Evolutionary conservation across 2,329 filamentous ascomycete genomes (phyloP).

Genomic region (Diaporthe sp.): DNA sequence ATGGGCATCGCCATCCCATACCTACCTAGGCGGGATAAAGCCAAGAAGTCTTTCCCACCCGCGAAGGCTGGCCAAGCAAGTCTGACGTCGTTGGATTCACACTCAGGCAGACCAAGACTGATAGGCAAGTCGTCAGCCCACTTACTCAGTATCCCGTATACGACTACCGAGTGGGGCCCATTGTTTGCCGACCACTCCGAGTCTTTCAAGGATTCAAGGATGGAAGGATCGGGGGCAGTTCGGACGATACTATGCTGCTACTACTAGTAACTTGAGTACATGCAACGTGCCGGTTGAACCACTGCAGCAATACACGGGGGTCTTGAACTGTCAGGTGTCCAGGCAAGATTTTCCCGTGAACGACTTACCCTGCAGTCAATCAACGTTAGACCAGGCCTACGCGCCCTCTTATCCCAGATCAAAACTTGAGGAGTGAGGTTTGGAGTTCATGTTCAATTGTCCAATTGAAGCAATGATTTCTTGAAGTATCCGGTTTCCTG

Average conservation of each 20-base stretch:
- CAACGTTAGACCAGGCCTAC: neutral
- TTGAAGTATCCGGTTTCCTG: neutral
- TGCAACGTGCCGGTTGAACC: neutral
- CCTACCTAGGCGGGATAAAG: neutral
- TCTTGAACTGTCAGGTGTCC: neutral
- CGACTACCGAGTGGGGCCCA: slow-evolving; percentile 15
- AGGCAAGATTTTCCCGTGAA: slow-evolving; percentile 1
- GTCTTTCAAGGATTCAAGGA: neutral
- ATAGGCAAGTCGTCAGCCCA: neutral
- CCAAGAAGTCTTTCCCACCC: neutral
- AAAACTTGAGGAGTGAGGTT: neutral
- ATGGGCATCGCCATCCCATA: neutral
- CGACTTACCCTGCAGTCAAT: too few relatives aligned
- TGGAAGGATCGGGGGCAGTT: slow-evolving; percentile 12
- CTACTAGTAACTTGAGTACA: neutral
- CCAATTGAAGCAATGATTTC: neutral
- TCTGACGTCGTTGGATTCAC: slow-evolving; percentile 17
- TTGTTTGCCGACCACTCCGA: slow-evolving; percentile 12
- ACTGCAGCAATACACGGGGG: neutral
- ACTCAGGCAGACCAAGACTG: slow-evolving; percentile 1
- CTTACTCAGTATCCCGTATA: slow-evolving; percentile 17
- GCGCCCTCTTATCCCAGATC: neutral
- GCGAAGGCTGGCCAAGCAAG: slow-evolving; percentile 3
- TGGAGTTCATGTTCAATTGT: neutral
- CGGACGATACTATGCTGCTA: neutral